These are phyloP conservation scores for Pseudozyma pruni DNA, from an alignment of 1,284 basidiomycete genomes.

Conservation along the genomic window DNA sequence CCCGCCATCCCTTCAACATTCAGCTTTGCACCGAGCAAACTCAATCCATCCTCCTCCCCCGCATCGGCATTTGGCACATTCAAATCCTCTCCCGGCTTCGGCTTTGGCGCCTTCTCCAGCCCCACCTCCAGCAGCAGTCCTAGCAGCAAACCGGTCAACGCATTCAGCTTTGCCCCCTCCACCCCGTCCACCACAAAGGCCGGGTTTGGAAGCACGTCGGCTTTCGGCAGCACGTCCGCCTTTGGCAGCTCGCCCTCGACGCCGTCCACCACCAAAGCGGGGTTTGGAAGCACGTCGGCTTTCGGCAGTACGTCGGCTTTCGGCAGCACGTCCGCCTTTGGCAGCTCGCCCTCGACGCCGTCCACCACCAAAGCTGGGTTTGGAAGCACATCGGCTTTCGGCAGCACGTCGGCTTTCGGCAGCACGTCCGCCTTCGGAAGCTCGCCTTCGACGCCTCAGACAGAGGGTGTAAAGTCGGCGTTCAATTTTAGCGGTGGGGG, in stretches of 20 bases:
- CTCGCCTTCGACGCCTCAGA: not conserved
- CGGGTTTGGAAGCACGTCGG: constrained; percentile 15
- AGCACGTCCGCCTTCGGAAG: constrained; percentile 10
- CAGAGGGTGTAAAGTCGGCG: constrained; percentile 12
- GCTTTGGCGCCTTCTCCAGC: constrained; percentile 35
- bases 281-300: constrained; percentile 14
- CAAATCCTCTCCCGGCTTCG: constrained; percentile 28
- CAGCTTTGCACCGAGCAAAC: constrained; percentile 34
- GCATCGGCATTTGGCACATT: constrained; percentile 32
- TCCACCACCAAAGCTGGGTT: constrained; percentile 6
- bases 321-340: constrained; percentile 13
- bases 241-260: not conserved
- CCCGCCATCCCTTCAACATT: constrained; percentile 18
- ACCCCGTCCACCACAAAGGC: not conserved
- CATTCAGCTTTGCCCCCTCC: constrained; percentile 33
- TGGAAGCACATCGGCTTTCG: constrained; percentile 14
- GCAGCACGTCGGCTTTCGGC: constrained; percentile 10
- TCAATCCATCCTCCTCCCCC: constrained; percentile 14
- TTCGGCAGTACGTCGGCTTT: constrained; percentile 12
- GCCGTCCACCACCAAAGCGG: not conserved
- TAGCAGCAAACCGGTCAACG: constrained; percentile 7
- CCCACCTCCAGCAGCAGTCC: constrained; percentile 3
- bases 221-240: constrained; percentile 8
- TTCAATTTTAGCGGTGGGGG: constrained; percentile 12
- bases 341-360: constrained; percentile 1